Evolutionary conservation across 371 early-diverging fungal species (phyloP), one percentile per base, ranked within the genome.

Genomic region (Cokeromyces recurvatus): DNA sequence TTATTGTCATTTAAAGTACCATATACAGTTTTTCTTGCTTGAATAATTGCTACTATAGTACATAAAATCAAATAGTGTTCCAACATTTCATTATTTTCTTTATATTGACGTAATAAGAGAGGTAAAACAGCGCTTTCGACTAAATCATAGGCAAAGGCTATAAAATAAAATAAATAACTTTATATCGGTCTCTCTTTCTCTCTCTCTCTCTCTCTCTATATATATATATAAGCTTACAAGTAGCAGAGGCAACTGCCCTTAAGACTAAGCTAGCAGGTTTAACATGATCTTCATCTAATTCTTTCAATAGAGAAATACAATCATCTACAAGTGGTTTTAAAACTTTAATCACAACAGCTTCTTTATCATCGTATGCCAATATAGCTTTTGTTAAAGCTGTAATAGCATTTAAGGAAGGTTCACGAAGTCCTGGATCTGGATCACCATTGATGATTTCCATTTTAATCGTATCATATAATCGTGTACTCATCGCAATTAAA

Each of bases 251-350:
- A 19, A 73, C 69, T 2, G 86, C 70, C 35, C 77, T 68, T 45
- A 90, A 59, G 24, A 87, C 74, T 39, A 74, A 74, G 43, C 86
- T 85, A 32, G 79, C 70, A 1, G 79, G 80, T 47, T 84, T 84
- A 9, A 79, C 81, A 19, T 78, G 78, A 43, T 86, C 85, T 43
- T 79, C 55, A 24, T 87, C 89, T 5, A 84, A 77, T 22, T 84
- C 82, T 35, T 79, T 76, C 11, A 91, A 57, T 38, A 83, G 72
- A 21, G 68, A 53, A 38, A 84, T 59, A 43, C 84, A 85, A 46
- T 89, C 89, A n/a, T 72, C 61, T 15, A 86, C 55, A 32, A 85
- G 66, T 16, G 84, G 74, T 21, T 80, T 66, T 51, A 55, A 29
- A 4, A 44, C 37, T 35, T 20, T 16, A 79, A 54, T 43, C 0